Conservation (phyloP, 805 yeast genomes). For the Candida dajiaensis region DNA sequence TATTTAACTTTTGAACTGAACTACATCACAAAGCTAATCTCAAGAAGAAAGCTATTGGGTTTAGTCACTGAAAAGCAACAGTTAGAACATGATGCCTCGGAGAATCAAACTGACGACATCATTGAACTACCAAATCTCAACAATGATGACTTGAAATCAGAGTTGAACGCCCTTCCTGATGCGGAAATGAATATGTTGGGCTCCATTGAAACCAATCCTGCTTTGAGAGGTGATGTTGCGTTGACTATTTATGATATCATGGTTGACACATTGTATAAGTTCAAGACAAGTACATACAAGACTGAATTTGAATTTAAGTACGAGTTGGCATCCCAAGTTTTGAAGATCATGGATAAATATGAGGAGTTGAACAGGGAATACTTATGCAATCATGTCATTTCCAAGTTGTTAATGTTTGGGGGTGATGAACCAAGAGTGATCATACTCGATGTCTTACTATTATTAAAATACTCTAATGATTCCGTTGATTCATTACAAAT, state of each 20-base stretch:
- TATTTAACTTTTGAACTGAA: slow-evolving; percentile 85
- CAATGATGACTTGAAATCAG: slow-evolving; percentile 52
- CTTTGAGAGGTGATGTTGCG: slow-evolving; percentile 67
- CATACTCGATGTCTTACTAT: slow-evolving; percentile 54
- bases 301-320: slow-evolving; percentile 37
- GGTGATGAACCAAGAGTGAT: slow-evolving; percentile 35
- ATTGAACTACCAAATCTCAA: slow-evolving; percentile 41
- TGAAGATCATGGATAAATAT: slow-evolving; percentile 59
- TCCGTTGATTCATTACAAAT: slow-evolving; percentile 60
- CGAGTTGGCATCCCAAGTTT: slow-evolving; percentile 34
- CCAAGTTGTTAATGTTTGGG: slow-evolving; percentile 40
- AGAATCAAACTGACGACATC: slow-evolving; percentile 25
- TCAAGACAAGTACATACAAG: slow-evolving; percentile 15
- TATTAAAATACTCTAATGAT: slow-evolving; percentile 39
- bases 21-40: slow-evolving; percentile 75
- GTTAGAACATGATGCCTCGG: slow-evolving; percentile 35
- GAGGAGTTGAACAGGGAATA: slow-evolving; percentile 62
- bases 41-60: slow-evolving; percentile 79
- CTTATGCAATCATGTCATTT: slow-evolving; percentile 58
- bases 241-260: slow-evolving; percentile 63
- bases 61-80: slow-evolving; percentile 72
- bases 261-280: slow-evolving; percentile 39
- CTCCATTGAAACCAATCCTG: slow-evolving; percentile 77
- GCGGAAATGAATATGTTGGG: slow-evolving; percentile 84
- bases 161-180: slow-evolving; percentile 74